Evolutionary conservation across 2,329 filamentous ascomycete genomes (phyloP).

Genomic region (Calonectria hongkongensis): DNA sequence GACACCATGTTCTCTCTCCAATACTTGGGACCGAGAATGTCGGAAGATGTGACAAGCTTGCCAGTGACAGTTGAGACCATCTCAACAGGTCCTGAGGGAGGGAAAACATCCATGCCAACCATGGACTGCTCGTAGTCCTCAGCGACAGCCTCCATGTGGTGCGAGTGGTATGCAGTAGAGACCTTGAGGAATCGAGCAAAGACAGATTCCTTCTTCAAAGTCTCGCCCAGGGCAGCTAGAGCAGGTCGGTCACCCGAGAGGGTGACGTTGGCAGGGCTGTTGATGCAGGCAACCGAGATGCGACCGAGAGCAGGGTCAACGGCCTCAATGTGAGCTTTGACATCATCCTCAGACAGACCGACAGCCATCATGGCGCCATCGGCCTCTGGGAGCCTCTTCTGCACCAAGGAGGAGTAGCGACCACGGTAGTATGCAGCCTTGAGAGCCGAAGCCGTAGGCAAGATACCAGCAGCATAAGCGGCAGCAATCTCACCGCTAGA

Average conservation of each 20-base stretch:
- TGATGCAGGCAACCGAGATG: slow-evolving; percentile 64
- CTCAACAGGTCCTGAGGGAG: neutral
- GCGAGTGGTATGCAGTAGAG: slow-evolving; percentile 70
- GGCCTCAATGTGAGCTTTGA: neutral
- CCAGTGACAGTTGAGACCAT: slow-evolving; percentile 64
- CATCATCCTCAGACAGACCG: slow-evolving; percentile 31
- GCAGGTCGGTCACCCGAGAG: slow-evolving; percentile 66
- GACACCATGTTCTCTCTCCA: slow-evolving; percentile 62
- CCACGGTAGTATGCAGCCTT: slow-evolving; percentile 69
- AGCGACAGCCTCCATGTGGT: slow-evolving; percentile 68
- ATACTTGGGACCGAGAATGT: slow-evolving; percentile 59
- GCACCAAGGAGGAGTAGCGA: slow-evolving; percentile 56
- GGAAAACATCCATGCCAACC: slow-evolving; percentile 25
- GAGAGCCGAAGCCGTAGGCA: slow-evolving; percentile 65
- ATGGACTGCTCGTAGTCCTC: slow-evolving; percentile 63
- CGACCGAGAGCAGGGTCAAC: slow-evolving; percentile 28
- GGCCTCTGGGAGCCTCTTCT: slow-evolving; percentile 52
- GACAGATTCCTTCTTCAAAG: slow-evolving; percentile 61
- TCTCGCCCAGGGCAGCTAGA: slow-evolving; percentile 61
- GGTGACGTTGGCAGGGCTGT: slow-evolving; percentile 69
- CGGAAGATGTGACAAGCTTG: slow-evolving; percentile 56
- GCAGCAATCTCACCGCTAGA: slow-evolving; percentile 68
- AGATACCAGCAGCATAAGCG: slow-evolving; percentile 61
- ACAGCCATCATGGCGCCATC: slow-evolving; percentile 53
- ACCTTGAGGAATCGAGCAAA: slow-evolving; percentile 67